Base-by-base conservation (phyloP, 495 filamentous ascomycete species). In the Aspergillus nanangensis region DNA sequence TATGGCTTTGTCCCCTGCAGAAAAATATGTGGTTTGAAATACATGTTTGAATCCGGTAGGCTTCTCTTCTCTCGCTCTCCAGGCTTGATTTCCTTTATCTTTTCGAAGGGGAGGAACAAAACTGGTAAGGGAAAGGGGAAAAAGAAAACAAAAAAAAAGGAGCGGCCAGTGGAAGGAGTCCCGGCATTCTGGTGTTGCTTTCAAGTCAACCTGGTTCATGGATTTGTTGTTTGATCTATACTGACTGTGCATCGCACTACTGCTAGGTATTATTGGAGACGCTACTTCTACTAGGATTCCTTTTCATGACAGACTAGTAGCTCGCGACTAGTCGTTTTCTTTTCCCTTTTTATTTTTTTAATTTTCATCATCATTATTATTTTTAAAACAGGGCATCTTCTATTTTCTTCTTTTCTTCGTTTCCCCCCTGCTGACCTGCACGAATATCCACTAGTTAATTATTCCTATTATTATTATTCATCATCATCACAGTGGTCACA, bases 171-270 rank as follows among this genome's bases (percentile, higher is more conserved):
- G 21, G 14, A 27, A 39, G 40, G 27, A 48, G 49, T 29, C 17
- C 37, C 45, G 35, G 13, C 19, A 10, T 2, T 23, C 29, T n/a
- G n/a, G n/a, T n/a, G n/a, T 39, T 38, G 48, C 37, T 31, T 45
- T 43, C 43, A 42, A 46, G 36, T 32, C 36, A 37, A 48, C 35
- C 51, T 35, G 41, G 42, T 38, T 41, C 13, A 19, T 21, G 23
- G 34, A 27, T 31, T 31, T 34, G 41, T 25, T 45, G 43, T 51
- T 52, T 52, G 49, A 52, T 49, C 46, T 44, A 49, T 52, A 52
- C 53, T 57, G 46, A 35, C 36, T 45, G 34, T 57, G 42, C 46
- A 47, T 50, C 22, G 44, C 49, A 34, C 49, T 52, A 52, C 46
- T 52, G 46, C 44, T 34, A 56, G 53, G 48, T 48, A 10, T 41